phyloP scores from a whole-genome alignment of 768 basidiomycete species.

The Boletus rufocinnamomeus region DNA sequence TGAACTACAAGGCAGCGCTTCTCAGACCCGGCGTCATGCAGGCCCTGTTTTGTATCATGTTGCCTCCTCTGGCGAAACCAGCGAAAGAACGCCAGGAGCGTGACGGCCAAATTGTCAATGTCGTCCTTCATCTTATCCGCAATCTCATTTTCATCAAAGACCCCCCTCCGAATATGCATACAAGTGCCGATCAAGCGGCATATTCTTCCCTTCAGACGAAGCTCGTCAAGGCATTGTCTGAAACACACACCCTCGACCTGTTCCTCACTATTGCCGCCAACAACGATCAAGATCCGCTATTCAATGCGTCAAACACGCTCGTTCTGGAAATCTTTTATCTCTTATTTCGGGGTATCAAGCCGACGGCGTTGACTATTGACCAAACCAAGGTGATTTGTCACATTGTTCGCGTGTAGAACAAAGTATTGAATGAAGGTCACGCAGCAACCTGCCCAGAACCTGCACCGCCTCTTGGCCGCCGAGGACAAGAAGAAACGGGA shows the following conservation, averaged over 20 bases:
- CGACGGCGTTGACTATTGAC: conserved; percentile 56
- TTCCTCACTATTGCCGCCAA: conserved; percentile 87
- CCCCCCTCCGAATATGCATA: conserved; percentile 65
- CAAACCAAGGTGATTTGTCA: conserved; percentile 57
- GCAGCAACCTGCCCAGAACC: conserved; percentile 67
- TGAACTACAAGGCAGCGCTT: conserved; percentile 81
- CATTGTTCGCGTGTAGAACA: conserved; percentile 5
- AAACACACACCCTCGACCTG: conserved; percentile 73
- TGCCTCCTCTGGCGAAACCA: conserved; percentile 76
- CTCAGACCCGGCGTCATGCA: conserved; percentile 68
- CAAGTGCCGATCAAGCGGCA: conserved; percentile 79
- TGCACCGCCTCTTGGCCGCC: conserved; percentile 73
- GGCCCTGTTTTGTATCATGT: conserved; percentile 70
- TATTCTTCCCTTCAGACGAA: conserved; percentile 76
- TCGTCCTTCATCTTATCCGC: conserved; percentile 85
- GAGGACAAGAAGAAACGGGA: conserved; percentile 70
- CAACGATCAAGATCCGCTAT: conserved; percentile 69
- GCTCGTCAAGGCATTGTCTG: conserved; percentile 68
- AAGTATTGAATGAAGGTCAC: conserved; percentile 15
- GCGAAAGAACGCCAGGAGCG: conserved; percentile 69
- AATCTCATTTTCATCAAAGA: conserved; percentile 97
- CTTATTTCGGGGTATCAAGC: conserved; percentile 78
- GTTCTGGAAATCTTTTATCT: conserved; percentile 93
- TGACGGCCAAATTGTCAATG: conserved; percentile 84
- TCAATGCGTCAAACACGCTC: conserved; percentile 85